Evolutionary conservation across 225 moss, liverwort and hornwort genomes (phyloP).

Genomic region (Rhytidiadelphus loreus): DNA sequence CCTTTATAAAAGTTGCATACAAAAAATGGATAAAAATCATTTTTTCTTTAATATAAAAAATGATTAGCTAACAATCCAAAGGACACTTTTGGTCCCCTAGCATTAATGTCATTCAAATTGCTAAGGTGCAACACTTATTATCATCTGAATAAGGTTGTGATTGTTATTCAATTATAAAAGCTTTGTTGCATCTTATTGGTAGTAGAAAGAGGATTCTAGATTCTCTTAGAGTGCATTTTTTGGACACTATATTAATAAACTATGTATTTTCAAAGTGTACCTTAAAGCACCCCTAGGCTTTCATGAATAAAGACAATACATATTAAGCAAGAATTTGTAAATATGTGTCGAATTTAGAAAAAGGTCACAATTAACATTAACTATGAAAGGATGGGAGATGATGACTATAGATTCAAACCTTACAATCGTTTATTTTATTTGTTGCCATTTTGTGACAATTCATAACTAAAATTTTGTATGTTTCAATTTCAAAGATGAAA

Average conservation of each 20-base stretch:
- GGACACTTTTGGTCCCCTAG: background rate
- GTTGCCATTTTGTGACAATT: background rate
- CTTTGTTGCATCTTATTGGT: background rate
- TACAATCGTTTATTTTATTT: background rate
- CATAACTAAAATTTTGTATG: background rate
- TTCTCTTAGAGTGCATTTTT: background rate
- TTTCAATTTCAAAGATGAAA: background rate
- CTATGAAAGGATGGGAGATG: background rate
- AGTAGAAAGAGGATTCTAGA: background rate
- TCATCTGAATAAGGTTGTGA: background rate
- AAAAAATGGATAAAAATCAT: background rate
- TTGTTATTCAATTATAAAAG: background rate
- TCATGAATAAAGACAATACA: background rate
- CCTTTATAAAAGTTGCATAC: too few relatives aligned
- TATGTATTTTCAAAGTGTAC: background rate
- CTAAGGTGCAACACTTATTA: background rate
- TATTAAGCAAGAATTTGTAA: background rate
- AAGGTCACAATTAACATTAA: background rate
- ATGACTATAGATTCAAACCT: background rate
- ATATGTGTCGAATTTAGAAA: background rate
- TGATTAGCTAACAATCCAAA: background rate
- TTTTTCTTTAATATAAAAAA: background rate
- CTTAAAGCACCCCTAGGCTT: rapidly evolving
- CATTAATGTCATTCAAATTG: background rate
- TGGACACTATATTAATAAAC: background rate